Conservation (phyloP, 768 basidiomycete species). For the Hericium coralloides region DNA sequence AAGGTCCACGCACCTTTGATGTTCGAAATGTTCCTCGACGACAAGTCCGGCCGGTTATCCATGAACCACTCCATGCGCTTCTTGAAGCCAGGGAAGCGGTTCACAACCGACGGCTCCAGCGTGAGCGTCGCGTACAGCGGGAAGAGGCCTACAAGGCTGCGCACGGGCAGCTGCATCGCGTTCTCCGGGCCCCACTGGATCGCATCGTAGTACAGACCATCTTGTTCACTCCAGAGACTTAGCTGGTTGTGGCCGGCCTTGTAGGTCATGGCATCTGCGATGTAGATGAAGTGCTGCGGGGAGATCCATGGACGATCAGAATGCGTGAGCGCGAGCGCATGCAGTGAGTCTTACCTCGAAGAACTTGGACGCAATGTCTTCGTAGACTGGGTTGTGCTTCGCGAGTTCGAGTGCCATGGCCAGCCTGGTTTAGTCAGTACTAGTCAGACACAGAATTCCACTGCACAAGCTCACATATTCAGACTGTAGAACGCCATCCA, state of each 20-base stretch:
- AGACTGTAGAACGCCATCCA: constrained; percentile 99
- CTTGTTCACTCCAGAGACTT: constrained; percentile 92
- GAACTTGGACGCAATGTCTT: constrained; percentile 98
- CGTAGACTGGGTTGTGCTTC: constrained; percentile 95
- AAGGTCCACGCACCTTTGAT: constrained; percentile 57
- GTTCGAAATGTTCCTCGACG: constrained; percentile 90
- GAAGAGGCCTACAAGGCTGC: constrained; percentile 95
- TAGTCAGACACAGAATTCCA: background rate
- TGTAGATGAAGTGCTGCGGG: constrained; percentile 89
- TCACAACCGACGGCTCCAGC: constrained; percentile 81
- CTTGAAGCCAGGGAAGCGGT: constrained; percentile 95
- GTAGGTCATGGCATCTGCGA: constrained; percentile 98
- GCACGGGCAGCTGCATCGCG: constrained; percentile 86
- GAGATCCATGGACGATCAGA: constrained; percentile 6
- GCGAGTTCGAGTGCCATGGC: constrained; percentile 96
- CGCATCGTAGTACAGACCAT: constrained; percentile 98
- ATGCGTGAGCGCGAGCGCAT: background rate
- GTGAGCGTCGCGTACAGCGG: constrained; percentile 94
- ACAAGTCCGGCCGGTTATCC: constrained; percentile 82
- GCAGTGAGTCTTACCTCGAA: constrained; percentile 52
- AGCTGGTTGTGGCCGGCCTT: constrained; percentile 66
- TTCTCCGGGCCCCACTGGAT: constrained; percentile 79
- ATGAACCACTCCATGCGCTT: constrained; percentile 99
- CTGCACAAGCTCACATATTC: constrained; percentile 61
- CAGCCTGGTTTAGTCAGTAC: constrained; percentile 43